Percentiles rank a stretch among this genome's conserved stretches.
These are phyloP conservation scores for Botrytis hyacinthi DNA, from an alignment of 2,329 filamentous ascomycete species.

Conservation along the genomic window DNA sequence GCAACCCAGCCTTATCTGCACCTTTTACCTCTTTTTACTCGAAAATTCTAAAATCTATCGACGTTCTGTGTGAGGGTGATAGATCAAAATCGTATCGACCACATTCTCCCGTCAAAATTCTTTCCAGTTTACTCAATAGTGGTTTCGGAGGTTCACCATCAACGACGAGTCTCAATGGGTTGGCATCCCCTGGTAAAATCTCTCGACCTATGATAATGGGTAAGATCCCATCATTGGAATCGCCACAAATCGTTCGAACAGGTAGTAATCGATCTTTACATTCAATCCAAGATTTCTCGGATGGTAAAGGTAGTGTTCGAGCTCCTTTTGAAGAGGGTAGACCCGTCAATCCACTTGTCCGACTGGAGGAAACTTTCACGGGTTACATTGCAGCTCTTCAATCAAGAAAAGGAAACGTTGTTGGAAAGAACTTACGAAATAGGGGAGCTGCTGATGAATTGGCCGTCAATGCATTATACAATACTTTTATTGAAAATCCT, in stretches of 20 bases:
- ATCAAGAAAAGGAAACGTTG: slow-evolving; percentile 80
- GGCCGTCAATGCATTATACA: slow-evolving; percentile 85
- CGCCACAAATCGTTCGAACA: slow-evolving; percentile 31
- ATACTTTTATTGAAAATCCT: slow-evolving; percentile 79
- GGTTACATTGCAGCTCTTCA: slow-evolving; percentile 81
- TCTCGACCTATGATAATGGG: slow-evolving; percentile 41
- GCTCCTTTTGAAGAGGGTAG: slow-evolving; percentile 49
- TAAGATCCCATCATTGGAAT: slow-evolving; percentile 45
- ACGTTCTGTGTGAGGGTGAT: slow-evolving; percentile 59
- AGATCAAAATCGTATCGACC: slow-evolving; percentile 69
- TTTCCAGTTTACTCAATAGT: slow-evolving; percentile 76
- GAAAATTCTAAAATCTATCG: slow-evolving; percentile 70
- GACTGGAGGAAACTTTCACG: slow-evolving; percentile 80
- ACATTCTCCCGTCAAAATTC: slow-evolving; percentile 84
- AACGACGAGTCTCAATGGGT: slow-evolving; percentile 39
- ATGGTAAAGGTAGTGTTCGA: slow-evolving; percentile 39
- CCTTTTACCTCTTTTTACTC: slow-evolving; percentile 75
- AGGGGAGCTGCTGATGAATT: slow-evolving; percentile 71
- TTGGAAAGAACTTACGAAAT: slow-evolving; percentile 72
- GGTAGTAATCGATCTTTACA: slow-evolving; percentile 36
- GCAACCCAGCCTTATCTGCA: slow-evolving; percentile 61
- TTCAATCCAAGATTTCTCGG: slow-evolving; percentile 33
- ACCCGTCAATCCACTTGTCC: slow-evolving; percentile 65
- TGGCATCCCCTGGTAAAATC: slow-evolving; percentile 31
- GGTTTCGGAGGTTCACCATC: slow-evolving; percentile 46